These are phyloP conservation scores for Ustilago nuda DNA, from an alignment of 1,284 basidiomycete species.

Conservation along the genomic window DNA sequence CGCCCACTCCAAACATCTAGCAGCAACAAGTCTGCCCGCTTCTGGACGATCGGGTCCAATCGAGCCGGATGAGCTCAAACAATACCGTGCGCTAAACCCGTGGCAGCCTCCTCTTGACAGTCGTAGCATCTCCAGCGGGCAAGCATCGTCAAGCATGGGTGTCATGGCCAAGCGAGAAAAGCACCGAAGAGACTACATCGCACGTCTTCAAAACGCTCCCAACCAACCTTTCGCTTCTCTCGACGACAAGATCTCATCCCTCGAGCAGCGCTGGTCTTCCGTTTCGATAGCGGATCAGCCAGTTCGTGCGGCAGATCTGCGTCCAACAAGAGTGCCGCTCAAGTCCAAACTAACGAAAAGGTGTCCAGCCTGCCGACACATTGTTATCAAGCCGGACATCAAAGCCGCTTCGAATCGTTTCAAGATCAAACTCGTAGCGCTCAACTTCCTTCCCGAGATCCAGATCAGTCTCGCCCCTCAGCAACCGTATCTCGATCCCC, in stretches of 20 bases:
- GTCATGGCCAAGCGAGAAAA: conserved; percentile 73
- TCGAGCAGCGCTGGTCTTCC: conserved; percentile 83
- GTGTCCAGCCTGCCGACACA: conserved; percentile 91
- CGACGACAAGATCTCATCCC: conserved; percentile 74
- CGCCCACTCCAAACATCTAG: conserved; percentile 20
- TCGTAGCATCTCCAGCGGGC: conserved; percentile 14
- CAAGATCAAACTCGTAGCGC: conserved; percentile 96
- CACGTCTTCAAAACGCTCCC: conserved; percentile 13
- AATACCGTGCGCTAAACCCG: conserved; percentile 47
- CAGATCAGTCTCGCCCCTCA: conserved; percentile 68
- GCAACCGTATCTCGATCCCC: conserved; percentile 34
- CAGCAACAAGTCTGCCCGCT: conserved; percentile 1
- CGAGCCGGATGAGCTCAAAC: conserved; percentile 49
- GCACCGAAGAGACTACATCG: conserved; percentile 75
- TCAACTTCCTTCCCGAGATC: conserved; percentile 90
- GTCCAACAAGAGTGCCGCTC: conserved; percentile 87
- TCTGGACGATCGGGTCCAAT: conserved; percentile 22
- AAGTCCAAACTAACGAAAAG: conserved; percentile 94
- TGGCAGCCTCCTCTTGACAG: conserved; percentile 27
- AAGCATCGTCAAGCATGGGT: conserved; percentile 14
- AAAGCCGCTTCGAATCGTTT: conserved; percentile 91
- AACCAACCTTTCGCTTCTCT: conserved; percentile 31
- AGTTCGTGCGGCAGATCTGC: conserved; percentile 75
- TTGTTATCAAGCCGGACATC: conserved; percentile 96
- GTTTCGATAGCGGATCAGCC: conserved; percentile 71